Evolutionary conservation across 139 green algal species (phyloP).

Genomic region (Coelastrella sp.): DNA sequence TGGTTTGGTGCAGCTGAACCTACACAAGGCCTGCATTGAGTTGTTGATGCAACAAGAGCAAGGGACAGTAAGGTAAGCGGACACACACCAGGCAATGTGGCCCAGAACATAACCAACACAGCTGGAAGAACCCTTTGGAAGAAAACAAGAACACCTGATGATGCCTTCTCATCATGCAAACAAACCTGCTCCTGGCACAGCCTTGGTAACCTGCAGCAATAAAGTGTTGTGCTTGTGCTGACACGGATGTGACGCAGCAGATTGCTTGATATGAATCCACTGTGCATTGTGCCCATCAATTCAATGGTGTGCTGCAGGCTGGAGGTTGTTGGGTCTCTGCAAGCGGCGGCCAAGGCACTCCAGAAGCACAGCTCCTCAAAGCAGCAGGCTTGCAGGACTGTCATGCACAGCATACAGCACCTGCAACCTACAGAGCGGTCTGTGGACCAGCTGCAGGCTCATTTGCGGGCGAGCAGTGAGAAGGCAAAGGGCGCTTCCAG

Average conservation of each 20-base stretch:
- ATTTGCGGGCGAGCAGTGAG: background rate
- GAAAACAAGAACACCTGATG: too few species aligned
- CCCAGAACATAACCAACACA: too few species aligned
- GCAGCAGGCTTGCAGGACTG: background rate
- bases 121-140: too few species aligned
- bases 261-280: background rate
- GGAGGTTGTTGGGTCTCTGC: background rate
- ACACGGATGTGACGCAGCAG: too few species aligned
- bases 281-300: background rate
- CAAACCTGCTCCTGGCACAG: too few species aligned
- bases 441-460: background rate
- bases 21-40: background rate
- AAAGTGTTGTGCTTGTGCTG: too few species aligned
- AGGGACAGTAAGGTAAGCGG: background rate
- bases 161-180: too few species aligned
- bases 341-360: background rate
- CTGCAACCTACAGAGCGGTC: background rate
- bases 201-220: too few species aligned
- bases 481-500: background rate
- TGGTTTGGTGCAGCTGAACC: constrained; percentile 5
- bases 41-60: background rate
- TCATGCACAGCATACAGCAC: background rate
- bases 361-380: background rate
- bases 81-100: background rate
- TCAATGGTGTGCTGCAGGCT: background rate